Base-by-base conservation (phyloP, 2,329 filamentous ascomycete genomes). In the Verticillium dahliae region DNA sequence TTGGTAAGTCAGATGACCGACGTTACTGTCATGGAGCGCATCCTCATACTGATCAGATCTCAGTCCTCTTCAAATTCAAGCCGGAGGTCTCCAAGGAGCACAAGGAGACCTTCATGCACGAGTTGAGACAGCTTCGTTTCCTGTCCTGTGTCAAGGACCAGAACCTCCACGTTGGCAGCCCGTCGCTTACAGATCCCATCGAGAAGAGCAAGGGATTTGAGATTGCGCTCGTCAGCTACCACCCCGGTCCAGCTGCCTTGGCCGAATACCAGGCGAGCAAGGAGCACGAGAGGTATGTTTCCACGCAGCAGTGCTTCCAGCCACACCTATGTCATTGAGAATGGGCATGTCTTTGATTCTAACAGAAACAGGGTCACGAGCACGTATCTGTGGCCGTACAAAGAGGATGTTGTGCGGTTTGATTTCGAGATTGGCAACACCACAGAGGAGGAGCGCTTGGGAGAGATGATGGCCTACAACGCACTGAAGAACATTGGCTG, bases 161-260 rank as follows among this genome's bases (percentile, higher is more conserved):
- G n/a, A 75, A 76, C 1, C 74, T 85, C 0, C 67, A 81, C 0
- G 81, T 84, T 4, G 82, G 82, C 0, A 80, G 82, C 0, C 81
- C 81, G 0, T 82, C 81, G 0, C 74, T 85, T 5, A 85, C 82
- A 0, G 73, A 79, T 27, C 81, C 82, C 0, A 76, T 80, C 9
- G 79, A 80, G 38, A 73, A 77, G 18, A 84, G 81, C 68, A 82
- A 85, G 63, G 81, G 81, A 0, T 84, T 77, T 57, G 74, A 85
- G 11, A 78, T 78, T 61, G 78, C 80, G 0, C 70, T 85, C 0
- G 60, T 85, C 41, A 84, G 82, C 72, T 83, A 79, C 22, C 83
- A 85, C 57, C 67, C 76, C 4, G 70, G 81, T 27, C 69, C 67
- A 6, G 71, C 71, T 7, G 82, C 81, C 0, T 65, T 85, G 61